Percentiles rank a stretch among this genome's conserved stretches.
Conservation (phyloP, 1,284 basidiomycete species). For the Cutaneotrichosporon sp. region DNA sequence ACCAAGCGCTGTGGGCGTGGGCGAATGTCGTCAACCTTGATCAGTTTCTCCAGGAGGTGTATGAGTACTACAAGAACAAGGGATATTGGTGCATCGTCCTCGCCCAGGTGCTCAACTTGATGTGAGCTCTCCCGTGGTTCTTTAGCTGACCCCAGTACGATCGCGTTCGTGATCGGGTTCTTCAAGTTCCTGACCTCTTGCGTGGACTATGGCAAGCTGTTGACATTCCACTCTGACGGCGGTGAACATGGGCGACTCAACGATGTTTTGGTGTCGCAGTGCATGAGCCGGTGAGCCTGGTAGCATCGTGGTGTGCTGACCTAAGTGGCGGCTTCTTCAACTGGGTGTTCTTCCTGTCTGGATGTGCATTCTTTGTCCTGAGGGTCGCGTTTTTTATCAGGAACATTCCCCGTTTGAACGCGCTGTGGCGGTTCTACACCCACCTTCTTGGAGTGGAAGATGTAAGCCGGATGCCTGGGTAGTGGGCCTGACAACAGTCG, state of each 20-base stretch:
- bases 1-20: slow-evolving; percentile 96
- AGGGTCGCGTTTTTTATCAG: slow-evolving; percentile 53
- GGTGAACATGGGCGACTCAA: slow-evolving; percentile 54
- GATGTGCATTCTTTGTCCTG: slow-evolving; percentile 70
- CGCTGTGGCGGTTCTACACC: slow-evolving; percentile 84
- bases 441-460: slow-evolving; percentile 57
- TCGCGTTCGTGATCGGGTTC: slow-evolving; percentile 94
- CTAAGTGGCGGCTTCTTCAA: slow-evolving; percentile 33
- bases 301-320: slow-evolving; percentile 4
- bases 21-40: slow-evolving; percentile 97
- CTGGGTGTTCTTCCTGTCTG: slow-evolving; percentile 69
- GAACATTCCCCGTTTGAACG: slow-evolving; percentile 65
- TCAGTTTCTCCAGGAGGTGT: slow-evolving; percentile 83
- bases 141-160: slow-evolving; percentile 60
- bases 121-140: slow-evolving; percentile 64
- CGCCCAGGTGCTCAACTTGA: slow-evolving; percentile 76
- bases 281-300: slow-evolving; percentile 67
- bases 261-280: slow-evolving; percentile 72
- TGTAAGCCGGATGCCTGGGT: slow-evolving; percentile 38
- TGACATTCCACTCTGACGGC: slow-evolving; percentile 49
- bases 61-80: slow-evolving; percentile 92
- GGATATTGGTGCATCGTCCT: slow-evolving; percentile 92
- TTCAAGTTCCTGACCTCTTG: slow-evolving; percentile 94
- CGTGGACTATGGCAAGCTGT: slow-evolving; percentile 74
- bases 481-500: slow-evolving; percentile 57